Conservation (phyloP, 148 eudicot genomes). For the Camellia japonica region DNA sequence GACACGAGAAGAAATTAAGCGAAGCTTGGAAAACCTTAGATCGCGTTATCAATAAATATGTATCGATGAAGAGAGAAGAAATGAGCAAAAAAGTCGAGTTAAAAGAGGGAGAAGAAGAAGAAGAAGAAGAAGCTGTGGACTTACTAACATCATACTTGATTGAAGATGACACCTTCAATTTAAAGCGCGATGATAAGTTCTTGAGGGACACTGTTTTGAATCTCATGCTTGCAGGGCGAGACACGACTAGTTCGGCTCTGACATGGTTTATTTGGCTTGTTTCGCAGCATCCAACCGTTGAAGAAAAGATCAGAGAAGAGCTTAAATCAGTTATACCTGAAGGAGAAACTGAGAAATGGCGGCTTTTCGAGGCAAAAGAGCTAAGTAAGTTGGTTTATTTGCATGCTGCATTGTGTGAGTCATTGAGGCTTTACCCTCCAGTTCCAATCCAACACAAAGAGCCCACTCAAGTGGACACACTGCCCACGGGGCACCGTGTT, state of each 20-base stretch:
- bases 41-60: constrained; percentile 25
- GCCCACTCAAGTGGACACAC: constrained; percentile 1
- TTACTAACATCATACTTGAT: constrained; percentile 36
- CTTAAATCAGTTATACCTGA: not conserved
- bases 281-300: no score
- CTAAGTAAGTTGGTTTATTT: no score
- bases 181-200: constrained; percentile 32
- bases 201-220: not conserved
- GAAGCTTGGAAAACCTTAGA: constrained; percentile 42
- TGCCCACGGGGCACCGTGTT: no score
- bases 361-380: no score
- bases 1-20: constrained; percentile 31
- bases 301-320: constrained; percentile 21
- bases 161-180: constrained; percentile 4
- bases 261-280: no score
- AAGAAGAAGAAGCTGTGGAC: constrained; percentile 21
- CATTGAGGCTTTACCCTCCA: no score
- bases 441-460: constrained; percentile 27
- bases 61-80: constrained; percentile 26
- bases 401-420: no score
- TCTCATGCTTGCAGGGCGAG: no score
- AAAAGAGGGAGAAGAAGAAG: not conserved
- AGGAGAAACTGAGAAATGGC: no score
- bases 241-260: no score
- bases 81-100: not conserved